A percentile compares a stretch with the other conserved stretches of the same genome.
Conservation (phyloP, 179 eudicot species). For the Silene noctiflora region DNA sequence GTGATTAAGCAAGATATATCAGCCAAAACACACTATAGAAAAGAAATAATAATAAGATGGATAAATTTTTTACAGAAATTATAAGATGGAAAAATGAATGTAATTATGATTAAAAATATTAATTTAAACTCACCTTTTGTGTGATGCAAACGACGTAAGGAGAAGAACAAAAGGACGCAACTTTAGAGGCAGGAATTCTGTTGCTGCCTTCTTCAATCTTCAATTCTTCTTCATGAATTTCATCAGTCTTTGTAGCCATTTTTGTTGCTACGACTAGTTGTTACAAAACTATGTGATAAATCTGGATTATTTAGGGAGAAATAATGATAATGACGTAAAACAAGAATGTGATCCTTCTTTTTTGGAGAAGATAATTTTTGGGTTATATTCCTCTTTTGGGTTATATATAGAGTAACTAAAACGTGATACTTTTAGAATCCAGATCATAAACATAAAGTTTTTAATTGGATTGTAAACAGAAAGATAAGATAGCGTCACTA, state of each 20-base stretch:
- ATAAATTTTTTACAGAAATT: too few species aligned
- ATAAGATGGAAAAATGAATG: too few species aligned
- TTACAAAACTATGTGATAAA: neutral
- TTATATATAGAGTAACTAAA: too few species aligned
- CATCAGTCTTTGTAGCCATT: conserved; percentile 26
- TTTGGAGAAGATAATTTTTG: neutral
- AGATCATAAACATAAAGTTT: too few species aligned
- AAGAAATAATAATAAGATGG: too few species aligned
- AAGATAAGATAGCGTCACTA: too few species aligned
- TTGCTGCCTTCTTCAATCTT: conserved; percentile 33
- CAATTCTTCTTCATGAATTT: conserved; percentile 31
- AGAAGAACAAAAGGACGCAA: conserved; percentile 29
- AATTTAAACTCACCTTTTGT: conserved; percentile 32
- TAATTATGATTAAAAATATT: too few species aligned
- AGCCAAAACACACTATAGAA: too few species aligned
- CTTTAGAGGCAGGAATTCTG: neutral
- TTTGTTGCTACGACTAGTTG: neutral
- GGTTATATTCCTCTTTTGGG: neutral
- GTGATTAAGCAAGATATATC: too few species aligned
- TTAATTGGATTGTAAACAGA: too few species aligned
- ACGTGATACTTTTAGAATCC: too few species aligned
- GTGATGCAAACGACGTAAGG: conserved; percentile 29
- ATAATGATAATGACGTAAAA: neutral
- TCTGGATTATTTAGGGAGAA: too few species aligned
- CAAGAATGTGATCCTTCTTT: conserved; percentile 17